A percentile compares a stretch with the other conserved stretches of the same genome.
Evolutionary conservation across 2,329 filamentous ascomycete species (phyloP).

Genomic region (Alternaria ventricosa): DNA sequence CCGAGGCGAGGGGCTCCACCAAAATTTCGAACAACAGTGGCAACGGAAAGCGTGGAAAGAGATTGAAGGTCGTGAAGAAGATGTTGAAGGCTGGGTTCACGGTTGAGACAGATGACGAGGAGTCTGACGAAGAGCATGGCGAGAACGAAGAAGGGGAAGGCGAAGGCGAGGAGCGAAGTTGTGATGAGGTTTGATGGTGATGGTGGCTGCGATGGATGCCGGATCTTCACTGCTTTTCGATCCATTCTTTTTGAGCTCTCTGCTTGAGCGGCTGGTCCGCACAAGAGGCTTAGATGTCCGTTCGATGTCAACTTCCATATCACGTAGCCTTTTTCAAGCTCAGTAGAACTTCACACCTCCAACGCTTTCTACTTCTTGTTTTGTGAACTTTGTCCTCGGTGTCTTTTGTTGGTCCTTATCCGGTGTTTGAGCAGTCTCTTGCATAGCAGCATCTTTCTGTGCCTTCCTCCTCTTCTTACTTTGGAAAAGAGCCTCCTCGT

Average conservation of each 20-base stretch:
- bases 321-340: neutral
- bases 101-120: neutral
- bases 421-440: slow-evolving; percentile 8
- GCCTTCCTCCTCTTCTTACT: slow-evolving; percentile 48
- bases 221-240: neutral
- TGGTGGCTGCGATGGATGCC: neutral
- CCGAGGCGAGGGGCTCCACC: slow-evolving; percentile 21
- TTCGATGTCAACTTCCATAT: neutral
- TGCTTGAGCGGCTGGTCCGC: neutral
- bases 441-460: slow-evolving; percentile 24
- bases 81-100: neutral
- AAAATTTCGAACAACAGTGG: slow-evolving; percentile 35
- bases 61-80: slow-evolving; percentile 14
- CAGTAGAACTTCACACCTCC: slow-evolving; percentile 44
- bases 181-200: neutral
- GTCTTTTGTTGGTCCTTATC: slow-evolving; percentile 39
- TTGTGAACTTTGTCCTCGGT: slow-evolving; percentile 24
- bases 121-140: neutral
- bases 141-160: neutral
- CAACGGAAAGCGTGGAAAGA: slow-evolving; percentile 25
- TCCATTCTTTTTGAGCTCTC: neutral
- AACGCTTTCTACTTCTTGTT: slow-evolving; percentile 37
- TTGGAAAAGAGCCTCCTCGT: slow-evolving; percentile 63
- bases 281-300: neutral
- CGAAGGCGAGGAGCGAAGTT: neutral